Evolutionary conservation across 2,329 filamentous ascomycete species (phyloP).

Genomic region (Penicillium janthinellum): DNA sequence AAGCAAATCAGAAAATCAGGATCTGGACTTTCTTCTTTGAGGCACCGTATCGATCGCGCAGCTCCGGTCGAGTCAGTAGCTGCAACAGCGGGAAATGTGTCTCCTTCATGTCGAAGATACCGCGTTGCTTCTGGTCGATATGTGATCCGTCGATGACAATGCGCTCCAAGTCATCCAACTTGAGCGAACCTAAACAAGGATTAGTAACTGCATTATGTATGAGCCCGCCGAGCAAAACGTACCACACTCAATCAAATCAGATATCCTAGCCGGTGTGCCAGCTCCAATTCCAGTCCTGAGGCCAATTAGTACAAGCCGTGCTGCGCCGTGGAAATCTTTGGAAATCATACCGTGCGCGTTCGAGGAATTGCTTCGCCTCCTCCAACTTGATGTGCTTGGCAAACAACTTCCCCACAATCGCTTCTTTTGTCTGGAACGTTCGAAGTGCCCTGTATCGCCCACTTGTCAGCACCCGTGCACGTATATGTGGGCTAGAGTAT

Average conservation of each 20-base stretch:
- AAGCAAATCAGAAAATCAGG: conserved; percentile 49
- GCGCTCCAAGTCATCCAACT: conserved; percentile 69
- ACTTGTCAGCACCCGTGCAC: background rate
- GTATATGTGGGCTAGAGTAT: too few species aligned
- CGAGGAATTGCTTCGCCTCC: conserved; percentile 77
- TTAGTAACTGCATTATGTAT: conserved; percentile 4
- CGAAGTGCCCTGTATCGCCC: conserved; percentile 62
- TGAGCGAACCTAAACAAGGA: conserved; percentile 63
- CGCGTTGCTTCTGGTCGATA: conserved; percentile 91
- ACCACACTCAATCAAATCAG: conserved; percentile 81
- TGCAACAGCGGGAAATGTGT: conserved; percentile 77
- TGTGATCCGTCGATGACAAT: conserved; percentile 90
- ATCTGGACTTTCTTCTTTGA: conserved; percentile 57
- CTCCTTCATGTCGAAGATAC: conserved; percentile 94
- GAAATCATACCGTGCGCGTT: conserved; percentile 55
- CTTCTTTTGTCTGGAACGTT: conserved; percentile 76
- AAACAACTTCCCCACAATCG: conserved; percentile 85
- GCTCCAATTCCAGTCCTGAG: conserved; percentile 80
- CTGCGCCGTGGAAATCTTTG: too few species aligned
- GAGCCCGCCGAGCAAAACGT: conserved; percentile 31
- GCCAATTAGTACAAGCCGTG: conserved; percentile 12
- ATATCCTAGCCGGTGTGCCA: conserved; percentile 81
- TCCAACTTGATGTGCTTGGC: conserved; percentile 97
- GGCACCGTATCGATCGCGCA: conserved; percentile 68
- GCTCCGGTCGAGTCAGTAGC: conserved; percentile 69